Evolutionary conservation across 169 alveolate species (phyloP), one percentile per base, ranked within the genome.

Genomic region (Cryptosporidium andersoni): DNA sequence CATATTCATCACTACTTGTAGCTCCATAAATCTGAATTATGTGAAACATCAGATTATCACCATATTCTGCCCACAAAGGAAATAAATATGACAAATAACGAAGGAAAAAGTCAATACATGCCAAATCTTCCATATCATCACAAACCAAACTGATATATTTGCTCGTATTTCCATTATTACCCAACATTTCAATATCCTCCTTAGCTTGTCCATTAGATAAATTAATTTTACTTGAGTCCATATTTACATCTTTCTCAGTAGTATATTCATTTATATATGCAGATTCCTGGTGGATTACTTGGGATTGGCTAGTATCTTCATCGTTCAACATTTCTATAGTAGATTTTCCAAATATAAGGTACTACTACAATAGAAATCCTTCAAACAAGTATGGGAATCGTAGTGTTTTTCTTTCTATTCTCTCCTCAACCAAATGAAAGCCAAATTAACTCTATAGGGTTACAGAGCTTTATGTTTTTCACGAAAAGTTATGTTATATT

Each of bases 21-120:
- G 85, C 85, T 11, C 85, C 67, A 11, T 74, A 74, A 11, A 74
- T 58, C 48, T 74, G 85, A 9, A 68, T 64, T 7, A 74, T 55
- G 16, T 74, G 85, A 49, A 74, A 74, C 85, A 74, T 74, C 12
- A 74, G 48, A 42, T 74, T 74, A 58, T 74, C 85, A n/a, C 74
- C 85, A 42, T 74, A 74, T 34, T 74, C 85, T 16, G 62, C 85
- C 85, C 85, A 74, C 45, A 74, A 58, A 7, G 85, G 85, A 60
- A 55, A 74, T 51, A 74, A 42, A 74, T 58, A 55, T 12, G 85
- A 74, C 37, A 74, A 45, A 58, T 74, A 74, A 45, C 85, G 43
- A 9, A 74, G 34, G 43, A 74, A 74, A 51, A 74, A 74, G 48
- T 74, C 85, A 40, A 74, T 74, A 14, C 85, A 74, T 45, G 16